Evolutionary conservation across 257 asterid species (phyloP), one percentile per base, ranked within the genome.

Genomic region (Rehmannia glutinosa): DNA sequence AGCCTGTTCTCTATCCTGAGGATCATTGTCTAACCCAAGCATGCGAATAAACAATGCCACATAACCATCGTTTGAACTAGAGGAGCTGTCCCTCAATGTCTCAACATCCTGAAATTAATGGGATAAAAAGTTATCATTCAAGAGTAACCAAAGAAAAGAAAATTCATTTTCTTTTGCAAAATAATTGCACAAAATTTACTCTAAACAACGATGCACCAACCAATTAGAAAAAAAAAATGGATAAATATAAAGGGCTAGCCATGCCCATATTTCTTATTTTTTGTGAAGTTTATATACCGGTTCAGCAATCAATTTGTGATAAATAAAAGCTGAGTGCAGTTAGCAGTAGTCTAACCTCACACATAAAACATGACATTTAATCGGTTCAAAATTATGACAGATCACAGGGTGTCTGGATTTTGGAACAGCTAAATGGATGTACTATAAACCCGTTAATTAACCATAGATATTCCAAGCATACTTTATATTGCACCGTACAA

Each of bases 11-110:
- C 96, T 87, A 43, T 92, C 98, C 53, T 55, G 84, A 64, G 81
- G 87, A 78, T 84, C 84, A 51, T 92, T 83, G 76, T 89, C 97
- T 38, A 92, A 67, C 25, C 98, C 98, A 61, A 89, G 97, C 95
- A 89, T 84, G 60, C 96, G 84, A 56, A 87, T 65, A 72, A 92
- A 92, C 72, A 85, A 73, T 6, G 91, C 78, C 52, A 85, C 76
- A 46, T 86, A 78, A 64, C 85, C 77, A 64, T 83, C 95, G 54
- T 72, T 71, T 2, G 78, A 75, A 61, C 70, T 57, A n/a, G 86
- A 74, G 35, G 88, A 59, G 61, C 59, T 66, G 9, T 45, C 69
- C 17, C 69, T 72, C 72, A 66, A 56, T 54, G 77, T 62, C 67
- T 81, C 87, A 46, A 65, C 63, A 59, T 83, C 91, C 96, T 91